These are phyloP conservation scores for Flaveria brownii DNA, from an alignment of 129 eudicot species.

Conservation along the genomic window DNA sequence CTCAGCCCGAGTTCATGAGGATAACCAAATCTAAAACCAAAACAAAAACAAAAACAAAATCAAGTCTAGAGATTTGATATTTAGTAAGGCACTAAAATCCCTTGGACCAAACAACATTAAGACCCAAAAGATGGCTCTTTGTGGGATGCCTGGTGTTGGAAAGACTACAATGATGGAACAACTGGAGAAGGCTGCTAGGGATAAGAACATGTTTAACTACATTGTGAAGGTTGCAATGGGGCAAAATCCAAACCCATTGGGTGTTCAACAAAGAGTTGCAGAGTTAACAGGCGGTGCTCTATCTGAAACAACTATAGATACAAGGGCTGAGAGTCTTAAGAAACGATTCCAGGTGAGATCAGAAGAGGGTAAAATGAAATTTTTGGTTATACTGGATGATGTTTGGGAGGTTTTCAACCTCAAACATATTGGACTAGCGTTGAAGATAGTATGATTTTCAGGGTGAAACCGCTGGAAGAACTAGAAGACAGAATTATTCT, in stretches of 20 bases:
- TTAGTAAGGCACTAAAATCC: neutral
- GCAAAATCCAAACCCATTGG: neutral
- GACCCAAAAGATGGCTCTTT: neutral
- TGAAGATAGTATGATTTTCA: no score
- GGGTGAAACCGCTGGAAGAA: no score
- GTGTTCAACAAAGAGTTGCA: neutral
- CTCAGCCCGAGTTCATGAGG: neutral
- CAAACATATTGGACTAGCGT: no score
- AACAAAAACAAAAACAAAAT: neutral
- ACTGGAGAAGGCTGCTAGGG: neutral
- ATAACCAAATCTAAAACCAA: neutral
- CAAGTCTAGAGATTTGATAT: neutral
- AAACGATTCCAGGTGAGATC: no score
- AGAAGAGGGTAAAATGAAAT: no score
- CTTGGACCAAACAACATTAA: neutral
- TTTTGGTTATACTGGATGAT: no score
- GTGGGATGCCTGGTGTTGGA: neutral
- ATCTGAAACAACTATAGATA: no score
- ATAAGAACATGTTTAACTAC: neutral
- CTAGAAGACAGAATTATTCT: no score
- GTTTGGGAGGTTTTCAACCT: no score
- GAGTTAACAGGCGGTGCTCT: neutral
- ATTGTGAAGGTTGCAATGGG: neutral
- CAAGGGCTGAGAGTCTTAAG: no score
- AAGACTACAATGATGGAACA: slow-evolving; percentile 2